These are phyloP conservation scores for Haplosporangium sp. DNA, from an alignment of 371 early-diverging fungal genomes.

Conservation along the genomic window DNA sequence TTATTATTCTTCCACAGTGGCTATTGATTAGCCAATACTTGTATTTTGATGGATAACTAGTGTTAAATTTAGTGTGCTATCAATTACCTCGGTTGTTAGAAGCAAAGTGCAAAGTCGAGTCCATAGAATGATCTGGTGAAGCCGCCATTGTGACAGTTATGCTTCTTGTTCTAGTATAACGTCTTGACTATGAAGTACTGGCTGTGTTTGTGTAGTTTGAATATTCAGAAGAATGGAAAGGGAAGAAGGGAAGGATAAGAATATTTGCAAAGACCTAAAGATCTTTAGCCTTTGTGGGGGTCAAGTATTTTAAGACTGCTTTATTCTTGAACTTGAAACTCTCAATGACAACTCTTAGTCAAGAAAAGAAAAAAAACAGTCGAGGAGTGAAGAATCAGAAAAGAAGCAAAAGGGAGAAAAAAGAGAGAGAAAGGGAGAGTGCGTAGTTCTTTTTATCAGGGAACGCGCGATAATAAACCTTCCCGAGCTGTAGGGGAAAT, in stretches of 20 bases:
- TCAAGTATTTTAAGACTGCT: background rate
- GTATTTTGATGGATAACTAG: too few relatives aligned
- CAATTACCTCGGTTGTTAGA: conserved; percentile 9
- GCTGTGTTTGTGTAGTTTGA: too few relatives aligned
- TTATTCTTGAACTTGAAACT: too few relatives aligned
- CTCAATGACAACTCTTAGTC: too few relatives aligned
- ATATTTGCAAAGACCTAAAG: too few relatives aligned
- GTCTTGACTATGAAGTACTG: too few relatives aligned
- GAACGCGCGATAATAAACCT: conserved; percentile 42
- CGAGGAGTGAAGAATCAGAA: background rate
- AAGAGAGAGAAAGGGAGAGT: background rate
- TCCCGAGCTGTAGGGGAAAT: conserved; percentile 22
- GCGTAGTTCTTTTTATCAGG: conserved; percentile 8
- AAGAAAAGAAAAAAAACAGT: too few relatives aligned
- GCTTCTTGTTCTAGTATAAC: too few relatives aligned
- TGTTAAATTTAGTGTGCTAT: too few relatives aligned
- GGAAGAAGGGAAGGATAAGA: background rate
- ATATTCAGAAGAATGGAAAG: background rate
- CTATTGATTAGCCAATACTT: too few relatives aligned
- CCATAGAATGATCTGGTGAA: conserved; percentile 12
- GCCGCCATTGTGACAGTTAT: conserved; percentile 12
- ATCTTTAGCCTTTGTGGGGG: background rate
- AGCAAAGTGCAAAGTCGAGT: conserved; percentile 13
- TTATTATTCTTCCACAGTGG: too few relatives aligned
- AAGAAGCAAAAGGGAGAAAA: background rate